Percentiles rank a stretch among this genome's conserved stretches.
These are phyloP conservation scores for Carex pumila DNA, from an alignment of 176 grass and related monocot species.

Conservation along the genomic window DNA sequence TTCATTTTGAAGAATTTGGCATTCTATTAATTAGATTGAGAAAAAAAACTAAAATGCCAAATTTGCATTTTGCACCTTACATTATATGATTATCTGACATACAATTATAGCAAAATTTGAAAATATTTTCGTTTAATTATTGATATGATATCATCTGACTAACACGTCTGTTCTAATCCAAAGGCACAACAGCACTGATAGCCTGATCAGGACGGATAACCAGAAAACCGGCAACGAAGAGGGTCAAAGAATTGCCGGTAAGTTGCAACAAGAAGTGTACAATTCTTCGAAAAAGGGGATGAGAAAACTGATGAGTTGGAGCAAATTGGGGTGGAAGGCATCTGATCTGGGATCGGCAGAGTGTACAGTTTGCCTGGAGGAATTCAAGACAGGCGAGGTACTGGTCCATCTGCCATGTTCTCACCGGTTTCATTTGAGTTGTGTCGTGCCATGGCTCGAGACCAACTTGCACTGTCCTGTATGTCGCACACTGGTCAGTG, in stretches of 20 bases:
- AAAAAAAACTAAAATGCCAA: background rate
- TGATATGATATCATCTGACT: background rate
- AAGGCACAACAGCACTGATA: conserved; percentile 68
- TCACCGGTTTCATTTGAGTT: conserved; percentile 90
- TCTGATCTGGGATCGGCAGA: conserved; percentile 36
- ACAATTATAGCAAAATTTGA: background rate
- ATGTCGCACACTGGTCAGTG: conserved; percentile 47
- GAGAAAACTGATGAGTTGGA: conserved; percentile 56
- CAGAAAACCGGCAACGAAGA: background rate
- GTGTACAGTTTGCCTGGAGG: conserved; percentile 87
- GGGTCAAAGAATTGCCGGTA: background rate
- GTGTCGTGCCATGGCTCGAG: conserved; percentile 76
- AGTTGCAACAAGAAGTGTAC: conserved; percentile 68
- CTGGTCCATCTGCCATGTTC: conserved; percentile 69
- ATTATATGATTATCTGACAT: background rate
- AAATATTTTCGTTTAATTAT: background rate
- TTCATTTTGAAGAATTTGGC: background rate
- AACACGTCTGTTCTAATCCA: background rate
- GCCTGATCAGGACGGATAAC: conserved; percentile 29
- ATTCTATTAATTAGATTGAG: background rate
- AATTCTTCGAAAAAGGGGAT: conserved; percentile 38
- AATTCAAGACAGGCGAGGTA: conserved; percentile 64
- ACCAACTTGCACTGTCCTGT: conserved; percentile 58
- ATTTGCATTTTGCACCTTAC: background rate
- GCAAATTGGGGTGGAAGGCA: conserved; percentile 63